Evolutionary conservation across 1,139 yeast species (phyloP), one percentile per base, ranked within the genome.

Genomic region (Meyerozyma sp.): DNA sequence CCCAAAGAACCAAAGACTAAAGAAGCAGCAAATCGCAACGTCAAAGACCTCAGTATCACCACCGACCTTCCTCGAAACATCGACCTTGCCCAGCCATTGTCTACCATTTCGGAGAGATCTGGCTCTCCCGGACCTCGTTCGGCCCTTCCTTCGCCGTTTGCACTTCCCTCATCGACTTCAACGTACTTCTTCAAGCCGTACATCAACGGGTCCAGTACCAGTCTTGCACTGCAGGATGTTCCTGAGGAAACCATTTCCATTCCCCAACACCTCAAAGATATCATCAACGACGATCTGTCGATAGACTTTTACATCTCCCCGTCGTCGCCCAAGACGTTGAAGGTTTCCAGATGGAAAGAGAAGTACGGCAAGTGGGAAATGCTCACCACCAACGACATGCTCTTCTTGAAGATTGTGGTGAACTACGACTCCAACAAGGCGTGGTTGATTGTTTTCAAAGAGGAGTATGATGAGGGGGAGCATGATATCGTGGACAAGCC

Each of bases 341-440:
- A 68, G 46, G 65, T 72, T 6, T 71, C 77, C 9, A 68, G 65
- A 49, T 73, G 78, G 78, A 71, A 68, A 48, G 58, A 61, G 21
- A 63, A 64, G 42, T 65, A 62, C 41, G 78, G 76, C 0, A 72
- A 69, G 49, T 73, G 77, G 77, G 76, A 72, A 53, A 64, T 71
- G 72, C 46, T 72, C 32, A 71, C 77, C 0, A 54, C 63, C 8
- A 62, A 59, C 44, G 73, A 68, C 42, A 62, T 53, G 18, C 48
- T 72, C 1, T 73, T 70, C 44, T 47, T 68, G 29, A 72, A 71
- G 49, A 61, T 71, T 18, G 75, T 62, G 3, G 65, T 66, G 13
- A 70, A 71, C 49, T 63, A 69, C 46, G 63, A 61, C 7, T 43
- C 57, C 41, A 54, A 57, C 40, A 59, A 61, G 47, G 54, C 68